phyloP scores from a whole-genome alignment of 805 yeast species.

The Tetrapisispora taiwanensis region DNA sequence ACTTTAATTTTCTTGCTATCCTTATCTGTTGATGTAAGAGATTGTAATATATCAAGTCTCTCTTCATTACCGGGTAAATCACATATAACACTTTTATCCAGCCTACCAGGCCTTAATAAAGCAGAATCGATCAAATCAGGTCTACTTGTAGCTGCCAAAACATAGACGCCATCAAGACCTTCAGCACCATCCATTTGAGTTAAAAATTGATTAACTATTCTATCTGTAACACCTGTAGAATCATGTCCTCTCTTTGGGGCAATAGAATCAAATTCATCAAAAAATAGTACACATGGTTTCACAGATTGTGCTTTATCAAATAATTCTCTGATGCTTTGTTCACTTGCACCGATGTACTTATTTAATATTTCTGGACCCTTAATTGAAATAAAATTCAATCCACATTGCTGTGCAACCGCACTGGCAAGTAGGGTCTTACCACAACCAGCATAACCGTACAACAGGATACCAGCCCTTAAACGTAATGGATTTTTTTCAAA shows the following conservation, averaged over 20 bases:
- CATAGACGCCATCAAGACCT: conserved; percentile 93
- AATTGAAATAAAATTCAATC: conserved; percentile 82
- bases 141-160: conserved; percentile 89
- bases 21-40: conserved; percentile 16
- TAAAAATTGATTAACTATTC: conserved; percentile 92
- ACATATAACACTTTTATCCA: conserved; percentile 86
- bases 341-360: conserved; percentile 95
- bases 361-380: conserved; percentile 94
- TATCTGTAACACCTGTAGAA: conserved; percentile 93
- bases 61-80: conserved; percentile 70
- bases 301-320: conserved; percentile 94
- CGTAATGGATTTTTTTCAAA: conserved; percentile 80
- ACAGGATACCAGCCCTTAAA: conserved; percentile 76
- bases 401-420: conserved; percentile 90
- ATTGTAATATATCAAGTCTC: conserved; percentile 55
- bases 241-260: conserved; percentile 98
- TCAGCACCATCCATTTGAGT: conserved; percentile 99
- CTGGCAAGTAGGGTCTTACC: conserved; percentile 91
- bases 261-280: conserved; percentile 93
- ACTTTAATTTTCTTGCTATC: conserved; percentile 36
- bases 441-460: conserved; percentile 96
- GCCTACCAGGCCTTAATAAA: conserved; percentile 85
- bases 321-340: conserved; percentile 84
- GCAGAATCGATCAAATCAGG: conserved; percentile 97
- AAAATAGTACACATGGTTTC: conserved; percentile 83